A percentile compares a stretch with the other conserved stretches of the same genome.
These are phyloP conservation scores for Geosmithia morbida DNA, from an alignment of 2,329 filamentous ascomycete species.

Conservation along the genomic window DNA sequence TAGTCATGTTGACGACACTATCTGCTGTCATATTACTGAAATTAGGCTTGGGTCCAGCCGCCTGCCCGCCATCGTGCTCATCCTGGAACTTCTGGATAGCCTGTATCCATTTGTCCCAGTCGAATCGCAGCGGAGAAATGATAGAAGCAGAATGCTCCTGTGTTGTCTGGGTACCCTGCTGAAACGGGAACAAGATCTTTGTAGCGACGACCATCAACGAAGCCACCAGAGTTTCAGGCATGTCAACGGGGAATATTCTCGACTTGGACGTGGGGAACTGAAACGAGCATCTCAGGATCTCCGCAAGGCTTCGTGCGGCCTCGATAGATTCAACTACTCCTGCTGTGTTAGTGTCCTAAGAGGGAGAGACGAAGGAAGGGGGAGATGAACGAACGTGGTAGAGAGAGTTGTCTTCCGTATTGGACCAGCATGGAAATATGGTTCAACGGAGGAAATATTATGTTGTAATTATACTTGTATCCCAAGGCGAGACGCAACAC, in stretches of 20 bases:
- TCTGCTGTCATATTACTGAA: constrained; percentile 40
- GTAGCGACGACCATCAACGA: constrained; percentile 58
- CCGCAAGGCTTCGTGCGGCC: constrained; percentile 27
- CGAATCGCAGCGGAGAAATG: constrained; percentile 21
- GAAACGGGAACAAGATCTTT: constrained; percentile 69
- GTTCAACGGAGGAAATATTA: constrained; percentile 63
- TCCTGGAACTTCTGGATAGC: not conserved
- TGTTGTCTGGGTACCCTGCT: constrained; percentile 21
- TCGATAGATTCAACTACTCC: constrained; percentile 37
- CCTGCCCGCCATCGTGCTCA: not conserved
- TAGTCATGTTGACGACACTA: constrained; percentile 47
- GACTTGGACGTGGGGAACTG: constrained; percentile 33
- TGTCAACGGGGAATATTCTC: constrained; percentile 33
- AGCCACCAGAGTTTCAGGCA: constrained; percentile 64
- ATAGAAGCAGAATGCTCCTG: constrained; percentile 16
- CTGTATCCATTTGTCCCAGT: constrained; percentile 57
- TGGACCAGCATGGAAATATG: constrained; percentile 51
- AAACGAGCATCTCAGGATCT: constrained; percentile 33
- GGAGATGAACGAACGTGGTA: constrained; percentile 18
- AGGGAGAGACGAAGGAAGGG: not conserved
- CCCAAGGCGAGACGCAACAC: constrained; percentile 48
- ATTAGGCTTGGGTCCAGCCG: not conserved
- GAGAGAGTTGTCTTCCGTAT: constrained; percentile 54
- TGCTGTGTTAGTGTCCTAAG: constrained; percentile 12
- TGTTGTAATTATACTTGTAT: constrained; percentile 52